Evolutionary conservation across 2,329 filamentous ascomycete species (phyloP).

Genomic region (Xylariales sp.): DNA sequence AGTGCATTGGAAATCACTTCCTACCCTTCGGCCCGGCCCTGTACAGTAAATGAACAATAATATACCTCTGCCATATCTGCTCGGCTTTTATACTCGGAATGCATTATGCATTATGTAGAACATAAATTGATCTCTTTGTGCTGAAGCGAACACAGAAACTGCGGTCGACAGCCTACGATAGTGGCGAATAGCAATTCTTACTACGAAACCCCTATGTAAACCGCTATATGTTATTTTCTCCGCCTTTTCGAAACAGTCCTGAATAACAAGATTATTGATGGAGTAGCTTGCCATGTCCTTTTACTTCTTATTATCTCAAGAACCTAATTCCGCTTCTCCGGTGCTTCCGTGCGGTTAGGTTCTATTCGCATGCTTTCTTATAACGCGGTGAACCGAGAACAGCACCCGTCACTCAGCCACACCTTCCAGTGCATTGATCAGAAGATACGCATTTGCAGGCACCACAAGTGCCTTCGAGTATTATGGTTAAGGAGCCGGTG

Average conservation of each 20-base stretch:
- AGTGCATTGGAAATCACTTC: not conserved
- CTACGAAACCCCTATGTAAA: not conserved
- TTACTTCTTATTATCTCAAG: not conserved
- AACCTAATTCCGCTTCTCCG: not conserved
- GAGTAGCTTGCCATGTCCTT: not conserved
- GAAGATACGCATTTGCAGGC: constrained; percentile 40
- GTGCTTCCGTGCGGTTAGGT: constrained; percentile 9
- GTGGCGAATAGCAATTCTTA: not conserved
- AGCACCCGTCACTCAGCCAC: constrained; percentile 28
- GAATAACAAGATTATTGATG: not conserved
- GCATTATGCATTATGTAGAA: not conserved
- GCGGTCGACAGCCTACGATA: not conserved
- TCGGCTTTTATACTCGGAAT: not conserved
- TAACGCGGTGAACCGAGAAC: not conserved
- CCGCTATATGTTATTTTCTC: not conserved
- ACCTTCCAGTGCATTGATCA: constrained; percentile 39
- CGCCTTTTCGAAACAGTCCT: not conserved
- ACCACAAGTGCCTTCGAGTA: constrained; percentile 42
- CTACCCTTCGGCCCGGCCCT: not conserved
- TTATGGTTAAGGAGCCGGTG: constrained; percentile 42
- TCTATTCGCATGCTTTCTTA: not conserved
- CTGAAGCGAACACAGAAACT: not conserved
- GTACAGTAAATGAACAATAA: constrained; percentile 13
- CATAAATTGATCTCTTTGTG: not conserved
- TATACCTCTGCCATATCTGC: not conserved